Evolutionary conservation across 208 protist genomes (phyloP).

Genomic region (Crithidia mellificae): DNA sequence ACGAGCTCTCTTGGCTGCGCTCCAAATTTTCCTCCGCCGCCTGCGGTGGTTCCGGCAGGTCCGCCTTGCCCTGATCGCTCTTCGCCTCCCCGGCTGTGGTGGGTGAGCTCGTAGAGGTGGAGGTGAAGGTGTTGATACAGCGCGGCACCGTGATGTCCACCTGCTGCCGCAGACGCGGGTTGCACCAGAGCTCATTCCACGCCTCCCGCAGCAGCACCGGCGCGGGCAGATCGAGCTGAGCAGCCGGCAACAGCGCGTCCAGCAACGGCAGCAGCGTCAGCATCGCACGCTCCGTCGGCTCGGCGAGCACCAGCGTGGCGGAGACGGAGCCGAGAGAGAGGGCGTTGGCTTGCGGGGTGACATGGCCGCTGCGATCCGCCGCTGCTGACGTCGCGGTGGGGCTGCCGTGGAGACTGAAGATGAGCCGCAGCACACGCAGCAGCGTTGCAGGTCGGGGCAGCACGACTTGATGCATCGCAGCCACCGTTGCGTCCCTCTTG

Average conservation of each 20-base stretch:
- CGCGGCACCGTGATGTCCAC: conserved; percentile 27
- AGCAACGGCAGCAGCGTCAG: conserved; percentile 34
- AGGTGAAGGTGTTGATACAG: not conserved
- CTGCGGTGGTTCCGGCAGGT: not conserved
- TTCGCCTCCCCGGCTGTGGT: not conserved
- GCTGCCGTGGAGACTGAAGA: conserved; percentile 22
- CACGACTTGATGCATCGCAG: not conserved
- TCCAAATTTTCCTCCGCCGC: not conserved
- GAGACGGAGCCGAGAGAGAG: not conserved
- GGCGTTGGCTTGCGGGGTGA: not conserved
- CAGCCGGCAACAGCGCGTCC: conserved; percentile 31
- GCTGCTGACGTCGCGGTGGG: not conserved
- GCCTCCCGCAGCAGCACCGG: conserved; percentile 56
- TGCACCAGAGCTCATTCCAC: conserved; percentile 71
- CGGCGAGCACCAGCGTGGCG: not conserved
- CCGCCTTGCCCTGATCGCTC: not conserved
- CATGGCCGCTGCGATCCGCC: not conserved
- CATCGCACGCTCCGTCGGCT: conserved; percentile 15
- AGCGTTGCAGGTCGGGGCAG: conserved; percentile 30
- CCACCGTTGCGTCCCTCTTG: not conserved
- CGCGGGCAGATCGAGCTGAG: conserved; percentile 34
- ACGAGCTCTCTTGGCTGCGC: not conserved
- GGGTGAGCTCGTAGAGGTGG: not conserved
- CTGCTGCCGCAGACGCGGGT: conserved; percentile 34
- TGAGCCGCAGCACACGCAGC: conserved; percentile 47